Conservation (phyloP, 176 grass and related monocot species). For the Saccharum spontaneum region DNA sequence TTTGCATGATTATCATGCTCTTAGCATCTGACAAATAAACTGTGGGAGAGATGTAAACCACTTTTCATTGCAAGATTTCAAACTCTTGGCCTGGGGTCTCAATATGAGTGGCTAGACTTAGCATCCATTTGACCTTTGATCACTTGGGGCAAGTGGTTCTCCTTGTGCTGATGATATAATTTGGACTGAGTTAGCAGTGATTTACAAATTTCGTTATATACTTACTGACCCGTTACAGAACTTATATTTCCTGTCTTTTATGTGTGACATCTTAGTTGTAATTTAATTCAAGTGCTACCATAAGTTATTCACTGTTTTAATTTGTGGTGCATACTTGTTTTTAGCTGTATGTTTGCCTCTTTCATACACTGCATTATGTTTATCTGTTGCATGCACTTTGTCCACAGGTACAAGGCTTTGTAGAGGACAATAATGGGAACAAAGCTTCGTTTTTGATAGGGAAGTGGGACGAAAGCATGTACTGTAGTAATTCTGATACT, state of each 20-base stretch:
- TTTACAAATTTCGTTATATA: conserved; percentile 2
- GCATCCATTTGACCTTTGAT: not conserved
- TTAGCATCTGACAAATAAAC: conserved; percentile 1
- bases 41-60: not conserved
- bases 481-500: conserved; percentile 54
- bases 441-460: conserved; percentile 75
- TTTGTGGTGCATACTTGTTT: not conserved
- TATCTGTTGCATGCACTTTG: conserved; percentile 9
- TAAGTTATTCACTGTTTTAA: not conserved
- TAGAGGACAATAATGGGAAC: conserved; percentile 63
- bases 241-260: not conserved
- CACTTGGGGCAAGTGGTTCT: not conserved
- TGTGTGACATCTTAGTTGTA: not conserved
- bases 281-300: conserved; percentile 9
- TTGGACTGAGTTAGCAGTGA: not conserved
- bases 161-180: not conserved
- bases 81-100: not conserved
- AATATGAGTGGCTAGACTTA: conserved; percentile 4
- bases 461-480: conserved; percentile 85
- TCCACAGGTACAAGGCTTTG: conserved; percentile 78
- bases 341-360: conserved; percentile 24
- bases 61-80: not conserved
- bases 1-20: conserved; percentile 1
- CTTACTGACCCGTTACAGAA: not conserved
- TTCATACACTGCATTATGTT: conserved; percentile 18